Evolutionary conservation across 805 yeast species (phyloP), one percentile per base, ranked within the genome.

Genomic region (Vanderwaltozyma polyspora): DNA sequence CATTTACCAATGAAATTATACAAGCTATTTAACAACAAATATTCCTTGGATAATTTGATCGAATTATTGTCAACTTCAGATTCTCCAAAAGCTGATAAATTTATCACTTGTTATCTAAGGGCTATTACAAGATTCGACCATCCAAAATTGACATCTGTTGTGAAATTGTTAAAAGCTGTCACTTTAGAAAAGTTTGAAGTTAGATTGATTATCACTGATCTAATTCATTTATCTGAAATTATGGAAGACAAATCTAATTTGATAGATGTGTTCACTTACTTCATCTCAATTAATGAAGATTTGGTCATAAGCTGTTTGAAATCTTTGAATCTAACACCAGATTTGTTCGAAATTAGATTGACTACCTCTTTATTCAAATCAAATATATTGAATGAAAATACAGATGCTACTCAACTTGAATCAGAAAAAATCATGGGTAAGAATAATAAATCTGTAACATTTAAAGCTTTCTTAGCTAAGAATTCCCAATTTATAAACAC

Each of bases 301-400:
- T 39, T 63, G 15, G 64, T 74, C 29, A 27, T 62, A n/a, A 44
- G 52, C n/a, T 57, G 62, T 18, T 48, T 74, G 32, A 42, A 50
- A 2, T 52, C 64, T 2, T 35, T 57, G 16, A 51, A 58, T 14
- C 35, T 67, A 15, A 47, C 59, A 14, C 39, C 72, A 3, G 74
- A 68, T 19, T 44, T 63, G 4, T 59, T 78, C 19, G 87, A 79
- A 60, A 70, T 85, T 66, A 66, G 69, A 35, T 60, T 84, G 30
- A 81, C 83, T 58, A 68, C 79, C 1, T 76, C 87, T 1, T 57
- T 85, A 33, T 54, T 57, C 25, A 40, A 45, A 3, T 38, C 36
- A 7, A 48, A 46, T 10, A 10, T 8, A 21, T 8, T 8, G 7
- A 10, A 19, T 10, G 32, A 25, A 8, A 45, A 42, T 9, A 46